Evolutionary conservation across 2,329 filamentous ascomycete genomes (phyloP).

Genomic region (Venturia oleaginea): DNA sequence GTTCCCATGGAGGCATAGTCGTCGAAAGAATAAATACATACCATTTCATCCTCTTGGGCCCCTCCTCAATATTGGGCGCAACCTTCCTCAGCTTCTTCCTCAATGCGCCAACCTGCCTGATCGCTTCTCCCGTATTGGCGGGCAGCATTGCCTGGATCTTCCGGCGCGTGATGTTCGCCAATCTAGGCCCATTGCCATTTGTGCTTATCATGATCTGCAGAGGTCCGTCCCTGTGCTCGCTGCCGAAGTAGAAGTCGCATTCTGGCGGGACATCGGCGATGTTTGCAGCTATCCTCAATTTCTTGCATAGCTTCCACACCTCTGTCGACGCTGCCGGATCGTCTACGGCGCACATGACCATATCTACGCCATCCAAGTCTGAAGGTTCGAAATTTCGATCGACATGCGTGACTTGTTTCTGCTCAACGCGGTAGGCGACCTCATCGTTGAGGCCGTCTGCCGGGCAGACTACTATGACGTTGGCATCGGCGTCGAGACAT

Average conservation of each 20-base stretch:
- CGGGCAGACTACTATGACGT: slow-evolving; percentile 78
- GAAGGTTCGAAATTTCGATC: slow-evolving; percentile 75
- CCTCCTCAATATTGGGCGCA: slow-evolving; percentile 63
- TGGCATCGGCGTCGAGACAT: slow-evolving; percentile 88
- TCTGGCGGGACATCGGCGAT: slow-evolving; percentile 95
- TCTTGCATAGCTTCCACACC: slow-evolving; percentile 91
- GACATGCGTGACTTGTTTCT: slow-evolving; percentile 62
- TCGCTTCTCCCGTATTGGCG: slow-evolving; percentile 71
- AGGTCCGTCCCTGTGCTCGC: slow-evolving; percentile 87
- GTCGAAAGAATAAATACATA: slow-evolving; percentile 26
- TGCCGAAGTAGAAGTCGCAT: slow-evolving; percentile 98
- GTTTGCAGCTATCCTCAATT: slow-evolving; percentile 75
- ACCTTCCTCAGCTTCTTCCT: slow-evolving; percentile 69
- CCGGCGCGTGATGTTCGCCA: slow-evolving; percentile 77
- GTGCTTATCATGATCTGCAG: slow-evolving; percentile 98
- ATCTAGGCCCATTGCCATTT: slow-evolving; percentile 87
- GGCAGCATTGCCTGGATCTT: slow-evolving; percentile 73
- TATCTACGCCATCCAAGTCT: slow-evolving; percentile 70
- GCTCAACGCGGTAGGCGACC: slow-evolving; percentile 68
- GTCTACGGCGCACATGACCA: slow-evolving; percentile 91
- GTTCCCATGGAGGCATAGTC: background rate
- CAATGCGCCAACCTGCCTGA: slow-evolving; percentile 73
- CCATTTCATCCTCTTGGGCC: slow-evolving; percentile 86
- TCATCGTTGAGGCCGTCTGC: slow-evolving; percentile 74
- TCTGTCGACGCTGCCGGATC: slow-evolving; percentile 81